Evolutionary conservation across 108 stramenopile species (phyloP).

Genomic region (Nannochloropsis salina): DNA sequence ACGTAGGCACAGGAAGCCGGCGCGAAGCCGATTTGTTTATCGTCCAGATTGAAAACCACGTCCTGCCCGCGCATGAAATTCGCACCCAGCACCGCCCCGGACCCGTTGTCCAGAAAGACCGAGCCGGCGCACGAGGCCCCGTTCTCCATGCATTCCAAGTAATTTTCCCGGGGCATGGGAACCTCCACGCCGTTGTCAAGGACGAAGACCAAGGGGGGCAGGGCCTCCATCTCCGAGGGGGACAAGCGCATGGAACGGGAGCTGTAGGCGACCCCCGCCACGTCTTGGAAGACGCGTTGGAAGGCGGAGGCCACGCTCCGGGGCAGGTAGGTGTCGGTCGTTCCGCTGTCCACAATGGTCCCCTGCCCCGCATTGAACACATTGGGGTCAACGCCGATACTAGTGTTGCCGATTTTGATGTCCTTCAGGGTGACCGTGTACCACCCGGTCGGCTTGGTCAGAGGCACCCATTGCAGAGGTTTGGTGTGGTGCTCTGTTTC

Average conservation of each 20-base stretch:
- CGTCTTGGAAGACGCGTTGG: constrained; percentile 61
- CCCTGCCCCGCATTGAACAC: constrained; percentile 67
- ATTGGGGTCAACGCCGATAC: constrained; percentile 15
- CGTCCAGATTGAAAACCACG: constrained; percentile 83
- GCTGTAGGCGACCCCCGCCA: constrained; percentile 66
- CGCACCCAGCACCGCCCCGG: constrained; percentile 82
- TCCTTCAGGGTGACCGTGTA: constrained; percentile 63
- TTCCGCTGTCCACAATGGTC: constrained; percentile 86
- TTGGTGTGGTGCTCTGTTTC: constrained; percentile 64
- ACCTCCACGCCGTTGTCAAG: constrained; percentile 44
- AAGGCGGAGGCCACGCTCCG: constrained; percentile 59
- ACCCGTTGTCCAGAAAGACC: constrained; percentile 68
- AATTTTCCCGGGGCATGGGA: constrained; percentile 34
- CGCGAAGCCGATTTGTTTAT: constrained; percentile 79
- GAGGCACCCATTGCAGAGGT: constrained; percentile 76
- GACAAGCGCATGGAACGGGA: constrained; percentile 58
- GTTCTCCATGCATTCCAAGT: constrained; percentile 39
- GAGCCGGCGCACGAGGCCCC: constrained; percentile 57
- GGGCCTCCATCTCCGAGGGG: constrained; percentile 50
- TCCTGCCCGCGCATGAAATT: constrained; percentile 93
- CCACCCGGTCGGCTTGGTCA: constrained; percentile 64
- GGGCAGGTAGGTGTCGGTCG: constrained; percentile 87
- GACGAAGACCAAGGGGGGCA: constrained; percentile 64
- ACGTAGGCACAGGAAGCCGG: constrained; percentile 33
- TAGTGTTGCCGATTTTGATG: constrained; percentile 31